Conservation (phyloP, 129 eudicot genomes). For the Pittosporum tobira region DNA sequence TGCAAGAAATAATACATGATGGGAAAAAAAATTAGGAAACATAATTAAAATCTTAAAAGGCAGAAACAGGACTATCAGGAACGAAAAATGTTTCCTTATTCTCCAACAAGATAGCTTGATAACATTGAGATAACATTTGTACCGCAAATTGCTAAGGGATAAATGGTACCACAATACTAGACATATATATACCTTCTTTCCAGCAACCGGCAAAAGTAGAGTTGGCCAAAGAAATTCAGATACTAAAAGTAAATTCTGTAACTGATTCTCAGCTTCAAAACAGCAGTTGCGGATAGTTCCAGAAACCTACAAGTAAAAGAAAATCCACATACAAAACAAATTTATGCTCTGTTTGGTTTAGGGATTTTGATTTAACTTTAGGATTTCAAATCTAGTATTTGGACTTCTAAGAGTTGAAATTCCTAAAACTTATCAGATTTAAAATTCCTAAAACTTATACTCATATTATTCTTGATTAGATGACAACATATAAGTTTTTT, state of each 20-base stretch:
- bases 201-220: constrained; percentile 89
- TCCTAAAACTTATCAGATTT: too few relatives aligned
- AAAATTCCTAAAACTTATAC: too few relatives aligned
- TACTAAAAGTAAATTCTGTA: constrained; percentile 73
- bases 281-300: constrained; percentile 98
- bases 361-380: background rate
- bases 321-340: background rate
- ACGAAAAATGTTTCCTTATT: too few relatives aligned
- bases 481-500: too few relatives aligned
- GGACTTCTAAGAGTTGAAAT: too few relatives aligned
- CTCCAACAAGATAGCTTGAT: too few relatives aligned
- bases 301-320: constrained; percentile 44
- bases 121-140: background rate
- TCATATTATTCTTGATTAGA: too few relatives aligned
- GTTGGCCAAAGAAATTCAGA: constrained; percentile 99
- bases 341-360: background rate
- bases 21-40: background rate
- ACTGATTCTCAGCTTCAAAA: constrained; percentile 88
- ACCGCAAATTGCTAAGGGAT: background rate
- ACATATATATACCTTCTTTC: constrained; percentile 66
- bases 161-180: background rate
- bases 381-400: background rate
- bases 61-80: too few relatives aligned
- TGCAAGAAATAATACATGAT: background rate
- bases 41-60: background rate